Base-by-base conservation (phyloP, 2,329 filamentous ascomycete species). In the Onygena corvina region DNA sequence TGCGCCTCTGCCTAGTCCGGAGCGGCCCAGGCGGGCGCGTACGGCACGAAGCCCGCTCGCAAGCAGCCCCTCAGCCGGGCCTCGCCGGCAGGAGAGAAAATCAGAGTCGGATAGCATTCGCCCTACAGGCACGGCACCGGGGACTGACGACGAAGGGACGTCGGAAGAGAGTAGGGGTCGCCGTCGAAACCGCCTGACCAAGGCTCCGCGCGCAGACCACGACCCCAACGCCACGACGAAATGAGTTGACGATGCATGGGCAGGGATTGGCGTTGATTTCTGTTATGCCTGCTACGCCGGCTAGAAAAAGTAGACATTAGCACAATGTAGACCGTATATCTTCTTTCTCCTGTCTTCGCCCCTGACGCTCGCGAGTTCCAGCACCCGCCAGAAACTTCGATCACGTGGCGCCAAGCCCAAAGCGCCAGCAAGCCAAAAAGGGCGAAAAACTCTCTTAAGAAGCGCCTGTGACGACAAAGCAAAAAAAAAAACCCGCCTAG, bases 311-410 rank as follows among this genome's bases (percentile, higher is more conserved):
- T 46, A 46, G 42, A 46, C 30, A n/a, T 42, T 42, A 42, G 4
- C 11, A 42, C 16, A 20, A 35, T 35, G 33, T 35, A 16, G 14
- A n/a, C 25, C 27, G 23, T 20, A 30, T 33, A 20, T 27, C n/a
- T 31, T 31, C 29, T 31, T 3, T 31, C 3, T 31, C 29, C 3
- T 31, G 3, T 31, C 8, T 3, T 11, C 9, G 29, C n/a, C 3
- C n/a, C 8, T n/a, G n/a, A n/a, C n/a, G n/a, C n/a, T n/a, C n/a
- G n/a, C n/a, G n/a, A n/a, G 30, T 38, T 62, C 61, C 48, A 60
- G 63, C 47, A 63, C 50, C 51, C 60, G 53, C 67, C 59, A 65
- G 66, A 68, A 69, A 59, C 56, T 68, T 69, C 67, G 63, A 67
- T 59, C 56, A 48, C 35, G 38, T 53, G 50, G 48, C 35, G 54